Evolutionary conservation across 2,329 filamentous ascomycete genomes (phyloP), one percentile per base, ranked within the genome.

Genomic region (Beauveria pseudobassiana): DNA sequence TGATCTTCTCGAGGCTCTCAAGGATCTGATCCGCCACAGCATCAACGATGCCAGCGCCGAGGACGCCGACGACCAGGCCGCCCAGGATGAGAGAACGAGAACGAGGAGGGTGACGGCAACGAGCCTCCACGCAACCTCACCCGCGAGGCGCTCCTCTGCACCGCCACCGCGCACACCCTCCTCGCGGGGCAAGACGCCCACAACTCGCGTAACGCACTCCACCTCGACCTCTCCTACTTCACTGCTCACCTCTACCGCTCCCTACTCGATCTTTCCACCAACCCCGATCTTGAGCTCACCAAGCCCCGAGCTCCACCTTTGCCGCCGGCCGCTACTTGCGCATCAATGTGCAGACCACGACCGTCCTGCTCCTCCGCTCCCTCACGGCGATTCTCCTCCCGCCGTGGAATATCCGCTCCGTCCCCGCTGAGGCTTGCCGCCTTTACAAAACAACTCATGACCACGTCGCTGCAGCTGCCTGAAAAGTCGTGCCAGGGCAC

Each of bases 111-210:
- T 10, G 76, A 76, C 12, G 79, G 78, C 18, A 74, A 43, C 34
- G 60, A 64, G 30, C 72, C 79, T 14, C 72, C 79, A 45, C 87
- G 93, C 61, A 93, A 96, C 74, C 78, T 89, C 12, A 91, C 88
- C 28, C 88, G 95, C 66, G 93, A 98, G 75, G 85, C 90, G 12
- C 86, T 99, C 5, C 88, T 99, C 62, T 97, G 93, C 78, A 96
- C 93, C 62, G 92, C 96, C 69, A 99, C 95, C 1, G 95, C 96
- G 28, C 98, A 96, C 71, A 92, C 93, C n/a, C 86, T 99, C 7
- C 86, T 99, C 45, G 90, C 95, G 65, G 93, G 95, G 54, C 95
- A 99, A 77, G 93, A 97, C 70, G 91, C 87, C 18, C 88, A 90
- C 76, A 93, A 92, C 76, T 89, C 91, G 54, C 89, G 91, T 62